phyloP scores from a whole-genome alignment of 768 basidiomycete genomes.

The Hydnomerulius pinastri region DNA sequence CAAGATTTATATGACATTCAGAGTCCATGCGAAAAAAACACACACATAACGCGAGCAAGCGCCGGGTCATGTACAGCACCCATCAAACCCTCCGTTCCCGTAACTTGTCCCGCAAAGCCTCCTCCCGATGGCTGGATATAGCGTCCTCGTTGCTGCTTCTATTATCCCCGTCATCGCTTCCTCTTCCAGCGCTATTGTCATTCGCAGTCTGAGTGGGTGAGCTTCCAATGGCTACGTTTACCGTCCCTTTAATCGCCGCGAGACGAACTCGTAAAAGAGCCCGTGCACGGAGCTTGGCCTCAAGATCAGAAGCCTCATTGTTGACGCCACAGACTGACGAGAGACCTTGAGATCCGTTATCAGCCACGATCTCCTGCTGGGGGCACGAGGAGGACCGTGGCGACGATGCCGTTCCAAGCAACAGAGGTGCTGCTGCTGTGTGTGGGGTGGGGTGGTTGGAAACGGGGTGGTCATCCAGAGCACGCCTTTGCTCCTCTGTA shows the following conservation, averaged over 20 bases:
- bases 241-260: constrained; percentile 41
- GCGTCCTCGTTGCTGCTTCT: constrained; percentile 2
- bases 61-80: background rate
- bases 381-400: constrained; percentile 4
- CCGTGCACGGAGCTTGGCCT: constrained; percentile 48
- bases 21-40: background rate
- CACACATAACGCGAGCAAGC: background rate
- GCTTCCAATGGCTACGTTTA: background rate
- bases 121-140: constrained; percentile 4
- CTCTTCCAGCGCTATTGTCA: background rate
- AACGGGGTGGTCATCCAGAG: constrained; percentile 12
- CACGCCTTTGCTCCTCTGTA: constrained; percentile 42
- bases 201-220: background rate
- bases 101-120: constrained; percentile 7
- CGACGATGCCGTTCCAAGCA: background rate
- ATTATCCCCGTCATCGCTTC: constrained; percentile 1
- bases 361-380: constrained; percentile 12
- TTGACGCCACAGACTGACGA: background rate
- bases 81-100: constrained; percentile 2
- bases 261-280: constrained; percentile 51
- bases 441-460: background rate
- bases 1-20: no score
- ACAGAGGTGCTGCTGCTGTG: constrained; percentile 2
- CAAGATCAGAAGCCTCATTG: constrained; percentile 23
- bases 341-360: constrained; percentile 22